Base-by-base conservation (phyloP, 805 yeast species). In the Sugiyamaella lignohabitans region DNA sequence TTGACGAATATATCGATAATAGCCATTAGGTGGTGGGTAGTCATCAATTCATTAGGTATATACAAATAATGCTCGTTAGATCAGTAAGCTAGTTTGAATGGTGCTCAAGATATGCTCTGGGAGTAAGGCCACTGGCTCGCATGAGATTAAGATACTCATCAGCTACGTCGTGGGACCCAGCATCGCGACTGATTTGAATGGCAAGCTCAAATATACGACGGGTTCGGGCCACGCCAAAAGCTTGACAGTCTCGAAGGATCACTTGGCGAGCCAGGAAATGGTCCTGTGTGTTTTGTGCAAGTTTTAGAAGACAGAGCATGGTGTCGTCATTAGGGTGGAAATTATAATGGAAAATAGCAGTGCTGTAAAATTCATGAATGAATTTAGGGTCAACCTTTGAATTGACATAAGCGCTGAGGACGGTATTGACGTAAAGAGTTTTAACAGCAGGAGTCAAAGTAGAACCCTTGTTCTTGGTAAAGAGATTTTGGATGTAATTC, bases 381-480 rank as follows among this genome's bases (percentile, higher is more conserved):
- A 37, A 17, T n/a, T 37, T 35, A 11, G 35, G 22, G 4, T 27
- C 44, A 3, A 16, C 17, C 2, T 38, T 37, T 10, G 22, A 5
- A 27, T 39, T 18, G 20, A 38, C 42, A 2, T 40, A n/a, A n/a
- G 50, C 39, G 8, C 29, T 45, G 27, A 60, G 39, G 14, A 59
- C 36, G 29, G 60, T 30, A 30, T 59, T 60, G 38, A 58, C 51
- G 11, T 59, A 23, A 5, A 61, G 48, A 6, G 59, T 53, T 22
- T 52, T 51, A 22, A 54, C 57, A 2, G 49, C 48, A 14, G 23
- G 43, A 19, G 56, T 54, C 20, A 37, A 22, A 20, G 22, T 30
- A 11, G 19, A 16, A 29, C 24, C 17, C 16, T 20, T 34, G n/a
- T 14, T 35, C 18, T 40, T 44, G 22, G 34, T 41, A 22, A 24